These are phyloP conservation scores for Haematococcus sp. DNA, from an alignment of 139 green algal genomes.

Conservation along the genomic window DNA sequence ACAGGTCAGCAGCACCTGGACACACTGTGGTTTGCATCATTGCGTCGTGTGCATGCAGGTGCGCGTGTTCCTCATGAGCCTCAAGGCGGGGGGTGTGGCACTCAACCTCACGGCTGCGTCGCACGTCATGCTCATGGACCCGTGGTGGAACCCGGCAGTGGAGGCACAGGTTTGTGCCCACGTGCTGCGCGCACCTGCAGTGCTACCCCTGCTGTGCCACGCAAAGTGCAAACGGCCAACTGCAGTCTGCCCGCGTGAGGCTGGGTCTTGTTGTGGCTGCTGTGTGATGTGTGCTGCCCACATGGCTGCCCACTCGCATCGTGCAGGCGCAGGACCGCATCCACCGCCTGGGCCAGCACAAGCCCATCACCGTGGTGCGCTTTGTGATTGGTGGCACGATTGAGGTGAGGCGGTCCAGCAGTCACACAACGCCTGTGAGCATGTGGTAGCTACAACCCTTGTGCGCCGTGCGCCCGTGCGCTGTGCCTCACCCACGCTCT, in stretches of 20 bases:
- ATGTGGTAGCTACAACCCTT: no score
- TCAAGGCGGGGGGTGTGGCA: constrained; percentile 81
- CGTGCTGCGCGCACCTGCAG: background rate
- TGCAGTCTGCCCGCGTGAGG: no score
- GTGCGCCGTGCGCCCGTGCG: background rate
- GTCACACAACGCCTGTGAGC: no score
- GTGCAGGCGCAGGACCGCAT: constrained; percentile 44
- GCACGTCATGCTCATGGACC: constrained; percentile 86
- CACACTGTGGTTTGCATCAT: background rate
- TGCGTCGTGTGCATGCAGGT: no score
- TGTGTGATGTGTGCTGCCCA: background rate
- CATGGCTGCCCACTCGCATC: no score
- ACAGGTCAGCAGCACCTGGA: background rate
- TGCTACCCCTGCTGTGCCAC: background rate
- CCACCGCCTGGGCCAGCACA: constrained; percentile 79
- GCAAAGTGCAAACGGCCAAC: no score
- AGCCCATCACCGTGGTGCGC: constrained; percentile 76
- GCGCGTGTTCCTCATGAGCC: constrained; percentile 78
- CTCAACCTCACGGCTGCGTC: constrained; percentile 82
- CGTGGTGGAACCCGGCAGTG: constrained; percentile 81
- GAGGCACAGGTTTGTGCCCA: constrained; percentile 40
- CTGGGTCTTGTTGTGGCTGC: no score
- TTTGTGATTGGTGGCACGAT: constrained; percentile 75
- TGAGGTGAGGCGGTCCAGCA: no score
- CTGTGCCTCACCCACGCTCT: background rate